Base-by-base conservation (phyloP, 1,284 basidiomycete genomes). In the Ustilago lituana region DNA sequence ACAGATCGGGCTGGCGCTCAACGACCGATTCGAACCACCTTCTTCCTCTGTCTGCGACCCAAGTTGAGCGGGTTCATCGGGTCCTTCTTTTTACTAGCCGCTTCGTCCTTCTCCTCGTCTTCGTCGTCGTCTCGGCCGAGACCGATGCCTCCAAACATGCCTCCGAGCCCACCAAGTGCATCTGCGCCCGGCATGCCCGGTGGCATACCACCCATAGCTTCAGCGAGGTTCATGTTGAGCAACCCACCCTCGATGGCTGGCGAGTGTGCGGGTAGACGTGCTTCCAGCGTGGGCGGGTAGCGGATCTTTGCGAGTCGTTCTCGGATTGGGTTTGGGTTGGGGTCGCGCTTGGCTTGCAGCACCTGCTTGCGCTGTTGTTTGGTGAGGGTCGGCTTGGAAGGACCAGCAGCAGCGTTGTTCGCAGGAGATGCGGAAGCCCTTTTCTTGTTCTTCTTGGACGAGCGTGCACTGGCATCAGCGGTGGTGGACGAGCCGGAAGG, bases 121-220 rank as follows among this genome's bases (percentile, higher is more conserved):
- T 77, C 76, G 17, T 79, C 78, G n/a, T 79, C 75, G 33, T 76
- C 64, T 51, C 64, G 76, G 9, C 74, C 78, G 8, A 79, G 46
- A 23, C 77, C 76, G 72, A 81, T 67, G 23, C 61, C 54, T 38
- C 78, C 72, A 17, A 81, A 67, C 78, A 81, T 81, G 20, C 70
- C 72, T 22, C 75, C 77, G 7, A 81, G 52, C 2, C 77, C 73
- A 14, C 76, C 77, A 40, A 80, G 69, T 19, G 66, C 59, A 14
- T 64, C 59, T 1, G 66, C 59, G 15, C 66, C 73, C 5, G 53
- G 55, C 55, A 61, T 63, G 14, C 63, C 65, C 5, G 62, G 61
- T 14, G 62, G 66, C 52, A 63, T 64, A 32, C 72, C 79, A 35
- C 79, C 79, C 62, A 80, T 75, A 26, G 75, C 74, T 32, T 72